Conservation (phyloP, 371 early-diverging fungal genomes). For the Lichtheimia ramosa region DNA sequence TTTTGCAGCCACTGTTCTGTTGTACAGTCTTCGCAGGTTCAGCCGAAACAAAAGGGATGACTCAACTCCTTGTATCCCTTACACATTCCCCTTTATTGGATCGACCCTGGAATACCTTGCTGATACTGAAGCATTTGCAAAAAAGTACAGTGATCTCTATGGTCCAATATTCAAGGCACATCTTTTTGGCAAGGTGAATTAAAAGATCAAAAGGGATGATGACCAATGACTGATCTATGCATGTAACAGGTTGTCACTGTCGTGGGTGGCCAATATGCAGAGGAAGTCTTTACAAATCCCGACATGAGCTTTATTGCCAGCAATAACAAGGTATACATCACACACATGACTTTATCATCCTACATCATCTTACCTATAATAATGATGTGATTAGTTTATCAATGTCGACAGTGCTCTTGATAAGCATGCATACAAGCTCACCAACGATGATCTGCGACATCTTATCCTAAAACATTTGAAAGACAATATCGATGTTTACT, state of each 20-base stretch:
- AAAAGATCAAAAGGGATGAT: not conserved
- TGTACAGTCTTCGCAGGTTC: not conserved
- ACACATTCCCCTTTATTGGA: constrained; percentile 17
- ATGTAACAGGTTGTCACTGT: constrained; percentile 5
- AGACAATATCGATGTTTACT: too few relatives aligned
- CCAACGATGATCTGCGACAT: too few relatives aligned
- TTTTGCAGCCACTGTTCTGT: too few relatives aligned
- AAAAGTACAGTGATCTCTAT: constrained; percentile 7
- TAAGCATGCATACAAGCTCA: too few relatives aligned
- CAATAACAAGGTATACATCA: constrained; percentile 15
- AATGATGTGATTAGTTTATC: too few relatives aligned
- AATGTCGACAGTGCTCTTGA: too few relatives aligned
- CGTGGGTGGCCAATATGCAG: constrained; percentile 22
- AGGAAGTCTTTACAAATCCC: constrained; percentile 24
- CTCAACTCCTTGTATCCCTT: constrained; percentile 13
- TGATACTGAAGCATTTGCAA: constrained; percentile 10
- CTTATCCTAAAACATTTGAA: too few relatives aligned
- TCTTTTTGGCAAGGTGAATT: constrained; percentile 12
- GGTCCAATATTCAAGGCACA: constrained; percentile 14
- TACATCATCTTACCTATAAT: too few relatives aligned
- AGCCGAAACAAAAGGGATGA: not conserved
- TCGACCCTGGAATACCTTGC: constrained; percentile 12
- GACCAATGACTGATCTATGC: not conserved
- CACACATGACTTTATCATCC: too few relatives aligned
- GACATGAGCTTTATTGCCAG: constrained; percentile 22